Conservation (phyloP, 495 filamentous ascomycete genomes). For the Neurospora sp. region DNA sequence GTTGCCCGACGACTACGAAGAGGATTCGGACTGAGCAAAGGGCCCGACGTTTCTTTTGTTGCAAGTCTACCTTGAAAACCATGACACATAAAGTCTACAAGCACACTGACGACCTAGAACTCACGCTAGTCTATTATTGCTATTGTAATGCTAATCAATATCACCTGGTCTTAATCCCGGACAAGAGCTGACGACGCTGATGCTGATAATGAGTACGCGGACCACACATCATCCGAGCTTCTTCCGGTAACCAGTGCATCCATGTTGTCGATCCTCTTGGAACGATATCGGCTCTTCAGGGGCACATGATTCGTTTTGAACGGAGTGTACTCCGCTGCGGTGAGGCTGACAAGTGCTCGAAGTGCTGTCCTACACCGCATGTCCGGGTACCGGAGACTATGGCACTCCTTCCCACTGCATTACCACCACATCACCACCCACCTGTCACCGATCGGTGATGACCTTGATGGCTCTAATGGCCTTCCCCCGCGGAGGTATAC, state of each 20-base stretch:
- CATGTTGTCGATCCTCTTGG: neutral
- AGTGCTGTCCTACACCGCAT: neutral
- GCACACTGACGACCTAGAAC: neutral
- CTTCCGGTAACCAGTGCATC: neutral
- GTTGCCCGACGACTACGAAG: conserved; percentile 35
- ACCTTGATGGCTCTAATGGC: neutral
- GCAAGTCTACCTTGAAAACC: neutral
- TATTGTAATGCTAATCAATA: neutral
- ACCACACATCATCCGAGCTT: neutral
- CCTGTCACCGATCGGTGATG: neutral
- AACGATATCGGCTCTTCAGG: neutral
- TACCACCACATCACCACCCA: neutral
- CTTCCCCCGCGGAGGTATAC: neutral
- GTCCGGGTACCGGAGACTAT: neutral
- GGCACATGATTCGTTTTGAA: neutral
- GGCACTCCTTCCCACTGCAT: neutral
- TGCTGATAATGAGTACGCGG: neutral
- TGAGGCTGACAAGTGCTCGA: neutral
- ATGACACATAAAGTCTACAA: neutral
- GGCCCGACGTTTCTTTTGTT: neutral
- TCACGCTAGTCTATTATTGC: neutral
- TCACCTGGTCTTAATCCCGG: neutral
- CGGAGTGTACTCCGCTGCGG: neutral
- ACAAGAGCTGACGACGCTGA: neutral
- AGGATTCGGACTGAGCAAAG: neutral